A percentile compares a stretch with the other conserved stretches of the same genome.
phyloP scores from a whole-genome alignment of 495 filamentous ascomycete genomes.

The Diplogelasinospora grovesii region DNA sequence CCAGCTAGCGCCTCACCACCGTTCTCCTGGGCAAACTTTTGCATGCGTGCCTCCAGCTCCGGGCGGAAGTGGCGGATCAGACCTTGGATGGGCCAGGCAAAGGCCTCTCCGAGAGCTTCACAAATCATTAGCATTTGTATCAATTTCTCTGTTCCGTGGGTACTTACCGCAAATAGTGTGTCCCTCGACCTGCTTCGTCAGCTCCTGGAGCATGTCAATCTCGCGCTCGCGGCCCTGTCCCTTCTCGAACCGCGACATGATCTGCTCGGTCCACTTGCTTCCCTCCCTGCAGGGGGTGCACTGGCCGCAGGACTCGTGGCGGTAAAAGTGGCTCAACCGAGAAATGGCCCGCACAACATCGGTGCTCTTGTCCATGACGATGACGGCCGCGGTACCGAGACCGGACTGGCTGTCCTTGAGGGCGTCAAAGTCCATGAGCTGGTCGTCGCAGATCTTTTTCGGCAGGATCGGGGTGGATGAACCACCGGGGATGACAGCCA shows the following conservation, averaged over 20 bases:
- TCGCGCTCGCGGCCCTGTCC: slow-evolving; percentile 81
- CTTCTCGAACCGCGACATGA: slow-evolving; percentile 92
- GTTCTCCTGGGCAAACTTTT: slow-evolving; percentile 59
- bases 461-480: slow-evolving; percentile 94
- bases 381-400: slow-evolving; percentile 95
- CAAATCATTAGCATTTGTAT: not conserved
- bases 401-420: slow-evolving; percentile 96
- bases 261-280: slow-evolving; percentile 96
- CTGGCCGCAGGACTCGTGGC: slow-evolving; percentile 96
- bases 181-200: slow-evolving; percentile 98
- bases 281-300: slow-evolving; percentile 98
- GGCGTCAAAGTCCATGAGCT: slow-evolving; percentile 98
- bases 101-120: slow-evolving; percentile 84
- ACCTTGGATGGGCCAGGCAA: slow-evolving; percentile 97
- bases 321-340: slow-evolving; percentile 91
- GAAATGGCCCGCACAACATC: slow-evolving; percentile 93
- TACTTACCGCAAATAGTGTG: slow-evolving; percentile 89
- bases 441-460: slow-evolving; percentile 78
- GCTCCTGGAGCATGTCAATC: slow-evolving; percentile 98
- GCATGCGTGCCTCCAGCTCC: slow-evolving; percentile 84
- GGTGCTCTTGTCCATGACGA: slow-evolving; percentile 97
- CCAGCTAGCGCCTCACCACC: slow-evolving; percentile 72
- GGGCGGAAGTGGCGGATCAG: slow-evolving; percentile 96
- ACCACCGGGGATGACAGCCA: slow-evolving; percentile 91
- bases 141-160: not conserved